A percentile compares a stretch with the other conserved stretches of the same genome.
These are phyloP conservation scores for Apiospora saccharicola DNA, from an alignment of 2,329 filamentous ascomycete genomes.

Conservation along the genomic window DNA sequence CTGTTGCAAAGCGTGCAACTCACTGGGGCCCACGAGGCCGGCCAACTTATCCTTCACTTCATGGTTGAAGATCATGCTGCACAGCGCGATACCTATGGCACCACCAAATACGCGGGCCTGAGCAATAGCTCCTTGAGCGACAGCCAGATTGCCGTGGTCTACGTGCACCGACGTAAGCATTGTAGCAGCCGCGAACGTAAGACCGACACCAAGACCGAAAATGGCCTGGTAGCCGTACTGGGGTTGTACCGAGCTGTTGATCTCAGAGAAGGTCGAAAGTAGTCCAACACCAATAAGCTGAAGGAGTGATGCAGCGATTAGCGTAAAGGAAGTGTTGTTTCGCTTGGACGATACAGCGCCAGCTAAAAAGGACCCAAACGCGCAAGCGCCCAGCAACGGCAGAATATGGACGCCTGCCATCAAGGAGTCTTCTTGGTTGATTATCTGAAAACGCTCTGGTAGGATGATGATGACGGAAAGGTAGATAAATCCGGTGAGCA, in stretches of 20 bases:
- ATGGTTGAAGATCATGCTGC: slow-evolving; percentile 65
- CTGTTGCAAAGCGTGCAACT: slow-evolving; percentile 53
- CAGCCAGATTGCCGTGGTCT: slow-evolving; percentile 57
- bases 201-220: slow-evolving; percentile 65
- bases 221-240: slow-evolving; percentile 64
- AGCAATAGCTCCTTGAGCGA: slow-evolving; percentile 66
- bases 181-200: slow-evolving; percentile 63
- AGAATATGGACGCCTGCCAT: slow-evolving; percentile 64
- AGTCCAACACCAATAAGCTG: slow-evolving; percentile 61
- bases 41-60: slow-evolving; percentile 49
- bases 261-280: slow-evolving; percentile 52
- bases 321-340: slow-evolving; percentile 61
- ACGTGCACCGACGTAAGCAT: slow-evolving; percentile 65
- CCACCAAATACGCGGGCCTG: slow-evolving; percentile 68
- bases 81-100: slow-evolving; percentile 63
- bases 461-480: slow-evolving; percentile 65
- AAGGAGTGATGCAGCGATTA: slow-evolving; percentile 57
- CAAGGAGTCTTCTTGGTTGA: slow-evolving; percentile 60
- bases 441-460: slow-evolving; percentile 67
- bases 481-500: slow-evolving; percentile 65
- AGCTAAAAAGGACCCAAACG: slow-evolving; percentile 62
- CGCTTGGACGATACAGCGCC: slow-evolving; percentile 60
- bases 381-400: slow-evolving; percentile 64
- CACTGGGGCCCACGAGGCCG: slow-evolving; percentile 43
- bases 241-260: slow-evolving; percentile 45